Evolutionary conservation across 2,329 filamentous ascomycete genomes (phyloP).

Genomic region (Eutypa lata): DNA sequence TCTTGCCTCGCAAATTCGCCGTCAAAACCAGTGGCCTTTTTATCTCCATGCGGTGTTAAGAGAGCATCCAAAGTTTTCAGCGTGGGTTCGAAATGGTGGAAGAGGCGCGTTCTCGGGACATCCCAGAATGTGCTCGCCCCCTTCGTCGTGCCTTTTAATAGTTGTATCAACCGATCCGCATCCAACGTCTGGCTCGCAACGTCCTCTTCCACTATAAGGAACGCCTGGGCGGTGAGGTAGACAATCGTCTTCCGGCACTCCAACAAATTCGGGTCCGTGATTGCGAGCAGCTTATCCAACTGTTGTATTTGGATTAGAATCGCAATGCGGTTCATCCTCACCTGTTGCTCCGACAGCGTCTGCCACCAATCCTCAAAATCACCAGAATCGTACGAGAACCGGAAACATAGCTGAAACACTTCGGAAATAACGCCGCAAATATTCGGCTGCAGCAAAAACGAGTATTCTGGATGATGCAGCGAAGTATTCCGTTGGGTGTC

Average conservation of each 20-base stretch:
- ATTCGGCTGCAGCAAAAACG: not conserved
- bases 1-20: no score
- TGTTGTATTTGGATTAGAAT: not conserved
- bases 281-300: not conserved
- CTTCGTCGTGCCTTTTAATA: no score
- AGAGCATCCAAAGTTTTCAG: no score
- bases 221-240: not conserved
- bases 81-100: no score
- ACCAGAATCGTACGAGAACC: not conserved
- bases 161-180: not conserved
- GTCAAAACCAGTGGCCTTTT: no score
- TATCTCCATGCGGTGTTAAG: no score
- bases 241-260: not conserved
- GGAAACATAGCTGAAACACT: not conserved
- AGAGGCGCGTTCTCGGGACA: no score
- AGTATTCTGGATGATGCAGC: no score
- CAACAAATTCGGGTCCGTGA: not conserved
- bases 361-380: not conserved
- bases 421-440: not conserved
- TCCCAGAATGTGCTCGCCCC: no score
- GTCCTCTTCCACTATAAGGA: not conserved
- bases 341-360: not conserved
- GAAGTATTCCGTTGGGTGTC: no score
- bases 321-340: not conserved
- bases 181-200: not conserved